Percentiles rank a stretch among this genome's conserved stretches.
These are phyloP conservation scores for Rosa hybrid DNA, from an alignment of 331 rosid genomes.

Conservation along the genomic window DNA sequence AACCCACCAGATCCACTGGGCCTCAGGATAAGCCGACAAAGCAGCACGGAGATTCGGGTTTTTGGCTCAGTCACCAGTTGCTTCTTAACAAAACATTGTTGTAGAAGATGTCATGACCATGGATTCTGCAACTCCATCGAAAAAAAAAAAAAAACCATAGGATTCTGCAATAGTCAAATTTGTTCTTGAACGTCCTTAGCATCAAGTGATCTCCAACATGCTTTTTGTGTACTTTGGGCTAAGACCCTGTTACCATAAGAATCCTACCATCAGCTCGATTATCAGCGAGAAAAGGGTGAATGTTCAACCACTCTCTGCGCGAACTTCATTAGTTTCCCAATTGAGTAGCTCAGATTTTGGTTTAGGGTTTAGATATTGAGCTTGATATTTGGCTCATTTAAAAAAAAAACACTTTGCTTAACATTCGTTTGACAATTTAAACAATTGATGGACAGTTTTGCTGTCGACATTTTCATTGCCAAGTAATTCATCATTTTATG, in stretches of 20 bases:
- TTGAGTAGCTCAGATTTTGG: constrained; percentile 25
- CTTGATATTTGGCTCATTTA: too few relatives aligned
- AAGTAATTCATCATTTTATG: neutral
- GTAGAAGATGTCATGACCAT: constrained; percentile 30
- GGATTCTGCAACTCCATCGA: constrained; percentile 25
- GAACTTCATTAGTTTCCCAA: constrained; percentile 22
- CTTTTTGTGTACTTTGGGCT: constrained; percentile 26
- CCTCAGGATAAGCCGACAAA: constrained; percentile 80
- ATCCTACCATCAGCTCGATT: constrained; percentile 8
- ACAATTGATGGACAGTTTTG: too few relatives aligned
- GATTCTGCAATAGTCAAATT: constrained; percentile 43
- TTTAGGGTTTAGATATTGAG: too few relatives aligned
- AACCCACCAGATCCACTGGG: constrained; percentile 91
- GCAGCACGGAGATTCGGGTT: constrained; percentile 62
- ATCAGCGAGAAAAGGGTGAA: constrained; percentile 12
- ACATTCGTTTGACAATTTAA: too few relatives aligned
- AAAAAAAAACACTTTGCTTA: too few relatives aligned
- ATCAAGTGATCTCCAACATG: constrained; percentile 38
- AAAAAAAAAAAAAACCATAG: neutral
- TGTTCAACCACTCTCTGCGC: constrained; percentile 34
- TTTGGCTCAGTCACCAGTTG: constrained; percentile 37
- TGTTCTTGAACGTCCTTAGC: constrained; percentile 39
- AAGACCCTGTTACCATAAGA: constrained; percentile 36
- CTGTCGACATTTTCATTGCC: neutral
- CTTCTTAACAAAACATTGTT: constrained; percentile 30